Evolutionary conservation across 768 basidiomycete species (phyloP), one percentile per base, ranked within the genome.

Genomic region (Lactarius psammicola): DNA sequence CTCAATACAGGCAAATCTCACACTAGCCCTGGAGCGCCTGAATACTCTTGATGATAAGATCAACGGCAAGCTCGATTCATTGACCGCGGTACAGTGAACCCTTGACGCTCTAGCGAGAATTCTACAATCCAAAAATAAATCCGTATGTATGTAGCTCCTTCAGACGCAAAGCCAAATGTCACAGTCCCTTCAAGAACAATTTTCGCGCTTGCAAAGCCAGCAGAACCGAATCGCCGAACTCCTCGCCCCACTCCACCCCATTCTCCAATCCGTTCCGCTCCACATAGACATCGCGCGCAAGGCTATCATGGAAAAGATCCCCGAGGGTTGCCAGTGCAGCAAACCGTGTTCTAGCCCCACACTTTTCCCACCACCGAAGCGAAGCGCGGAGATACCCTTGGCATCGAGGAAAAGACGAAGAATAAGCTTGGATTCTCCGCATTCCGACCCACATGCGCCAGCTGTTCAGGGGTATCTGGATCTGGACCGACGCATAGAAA

Each of bases 201-300:
- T 69, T 34, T 69, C 67, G 18, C 55, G 57, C 34, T 17, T 38
- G 5, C 69, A 88, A 59, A 82, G 85, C 26, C 88, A 89, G 68
- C 87, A 89, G 72, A 78, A 76, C 23, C 79, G 80, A 15, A 80
- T 88, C 0, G 73, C 89, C 2, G 72, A 83, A 28, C 77, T 84
- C 13, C 74, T 91, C 1, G 67, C 83, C 0, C 87, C 89, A 8
- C 74, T 91, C 18, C 74, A 87, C 2, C 87, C 89, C 31, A 75
- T 87, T 4, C 65, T 89, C 1, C 86, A 88, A 65, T 76, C 84
- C 10, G 68, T 90, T 23, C 84, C 87, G 1, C 73, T 82, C 1
- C 85, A 87, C 69, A 79, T 89, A 60, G 81, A 86, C 15, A 40
- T 68, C 20, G 71, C 72, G 7, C 69, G 71, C 10, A 68, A 63